Conservation (phyloP, 768 basidiomycete species). For the Leccinum variicolor region DNA sequence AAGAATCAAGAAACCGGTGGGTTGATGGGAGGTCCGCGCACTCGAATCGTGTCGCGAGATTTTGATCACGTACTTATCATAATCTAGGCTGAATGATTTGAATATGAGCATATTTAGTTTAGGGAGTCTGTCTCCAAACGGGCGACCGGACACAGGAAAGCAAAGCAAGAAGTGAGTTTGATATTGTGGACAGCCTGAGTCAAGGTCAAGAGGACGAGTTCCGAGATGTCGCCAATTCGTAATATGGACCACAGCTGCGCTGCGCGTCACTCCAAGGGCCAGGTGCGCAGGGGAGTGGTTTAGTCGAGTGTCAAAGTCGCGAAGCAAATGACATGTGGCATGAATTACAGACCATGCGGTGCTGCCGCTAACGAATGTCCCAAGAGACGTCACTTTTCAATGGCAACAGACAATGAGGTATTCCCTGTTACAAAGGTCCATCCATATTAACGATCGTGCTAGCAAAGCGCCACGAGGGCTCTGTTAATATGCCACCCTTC, state of each 20-base stretch:
- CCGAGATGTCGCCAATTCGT: neutral
- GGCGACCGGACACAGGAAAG: too few species aligned
- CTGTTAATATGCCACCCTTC: conserved; percentile 23
- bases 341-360: neutral
- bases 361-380: neutral
- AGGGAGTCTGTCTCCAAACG: neutral
- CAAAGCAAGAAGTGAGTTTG: neutral
- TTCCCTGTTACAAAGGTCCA: conserved; percentile 17
- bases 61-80: neutral
- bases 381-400: neutral
- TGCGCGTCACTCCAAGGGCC: neutral
- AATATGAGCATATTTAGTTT: neutral
- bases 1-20: neutral
- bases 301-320: neutral
- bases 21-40: neutral
- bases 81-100: neutral
- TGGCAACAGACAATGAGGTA: neutral
- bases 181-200: neutral
- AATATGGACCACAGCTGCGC: neutral
- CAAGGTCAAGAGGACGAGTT: neutral
- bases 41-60: neutral
- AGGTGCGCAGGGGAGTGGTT: neutral
- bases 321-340: neutral
- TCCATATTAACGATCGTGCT: conserved; percentile 40
- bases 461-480: conserved; percentile 33